A percentile compares a stretch with the other conserved stretches of the same genome.
Conservation (phyloP, 805 yeast genomes). For the Teunomyces stri region DNA sequence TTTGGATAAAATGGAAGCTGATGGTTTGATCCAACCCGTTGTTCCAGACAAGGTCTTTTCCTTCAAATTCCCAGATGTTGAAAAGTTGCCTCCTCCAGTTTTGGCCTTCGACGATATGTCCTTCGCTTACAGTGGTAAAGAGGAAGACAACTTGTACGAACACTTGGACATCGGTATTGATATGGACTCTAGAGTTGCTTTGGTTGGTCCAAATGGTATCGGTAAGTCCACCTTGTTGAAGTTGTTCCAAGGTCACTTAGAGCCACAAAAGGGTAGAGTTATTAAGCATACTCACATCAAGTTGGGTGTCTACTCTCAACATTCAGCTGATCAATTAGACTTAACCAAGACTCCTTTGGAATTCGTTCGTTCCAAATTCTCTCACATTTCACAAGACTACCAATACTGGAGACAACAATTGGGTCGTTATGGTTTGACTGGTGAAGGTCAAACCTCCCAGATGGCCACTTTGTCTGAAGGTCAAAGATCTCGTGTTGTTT, state of each 20-base stretch:
- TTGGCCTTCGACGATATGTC: conserved; percentile 93
- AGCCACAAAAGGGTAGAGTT: conserved; percentile 90
- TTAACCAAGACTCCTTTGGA: conserved; percentile 93
- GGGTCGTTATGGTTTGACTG: conserved; percentile 97
- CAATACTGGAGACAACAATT: conserved; percentile 98
- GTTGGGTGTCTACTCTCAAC: conserved; percentile 98
- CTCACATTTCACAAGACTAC: conserved; percentile 90
- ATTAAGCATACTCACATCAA: conserved; percentile 96
- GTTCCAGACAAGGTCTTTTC: conserved; percentile 90
- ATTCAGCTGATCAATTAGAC: conserved; percentile 97
- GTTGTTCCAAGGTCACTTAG: conserved; percentile 92
- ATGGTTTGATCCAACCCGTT: conserved; percentile 91
- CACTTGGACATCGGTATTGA: conserved; percentile 95
- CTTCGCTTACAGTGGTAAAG: conserved; percentile 81
- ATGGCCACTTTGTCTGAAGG: conserved; percentile 99
- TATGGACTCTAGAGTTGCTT: conserved; percentile 98
- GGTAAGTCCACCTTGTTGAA: conserved; percentile 96
- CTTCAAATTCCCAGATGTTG: conserved; percentile 92
- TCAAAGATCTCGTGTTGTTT: conserved; percentile 98
- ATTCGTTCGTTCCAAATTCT: conserved; percentile 92
- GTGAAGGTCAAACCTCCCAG: conserved; percentile 97
- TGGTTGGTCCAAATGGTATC: conserved; percentile 98
- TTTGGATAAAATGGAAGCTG: conserved; percentile 99
- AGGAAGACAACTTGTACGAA: conserved; percentile 86
- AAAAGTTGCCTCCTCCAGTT: conserved; percentile 98